Conservation (phyloP, 148 eudicot genomes). For the Vaccinium darrowii region DNA sequence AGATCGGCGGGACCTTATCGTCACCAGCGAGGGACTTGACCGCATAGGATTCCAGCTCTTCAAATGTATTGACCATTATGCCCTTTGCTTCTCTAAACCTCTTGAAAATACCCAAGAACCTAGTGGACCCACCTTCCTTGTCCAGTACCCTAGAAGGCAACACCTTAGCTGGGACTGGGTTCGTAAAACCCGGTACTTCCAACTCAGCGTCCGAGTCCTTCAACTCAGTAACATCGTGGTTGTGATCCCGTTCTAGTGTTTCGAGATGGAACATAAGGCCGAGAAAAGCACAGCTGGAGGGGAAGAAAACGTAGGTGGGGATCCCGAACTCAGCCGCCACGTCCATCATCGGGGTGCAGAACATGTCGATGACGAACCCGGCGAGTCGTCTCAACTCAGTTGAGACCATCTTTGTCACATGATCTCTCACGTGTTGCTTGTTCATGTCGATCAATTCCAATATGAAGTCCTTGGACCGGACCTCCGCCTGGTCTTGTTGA, state of each 20-base stretch:
- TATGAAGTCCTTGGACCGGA: neutral
- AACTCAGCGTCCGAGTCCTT: slow-evolving; percentile 2
- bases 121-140: neutral
- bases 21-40: neutral
- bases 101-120: slow-evolving; percentile 1
- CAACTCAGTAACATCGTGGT: slow-evolving; percentile 3
- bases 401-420: neutral
- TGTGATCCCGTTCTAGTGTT: neutral
- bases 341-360: slow-evolving; percentile 29
- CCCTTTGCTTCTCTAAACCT: slow-evolving; percentile 25
- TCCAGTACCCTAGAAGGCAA: slow-evolving; percentile 21
- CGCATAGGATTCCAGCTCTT: slow-evolving; percentile 25
- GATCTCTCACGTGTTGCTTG: slow-evolving; percentile 14
- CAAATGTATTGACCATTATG: slow-evolving; percentile 35
- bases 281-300: slow-evolving; percentile 14
- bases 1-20: slow-evolving; percentile 19
- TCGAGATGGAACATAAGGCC: slow-evolving; percentile 22
- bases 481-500: neutral
- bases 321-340: slow-evolving; percentile 25
- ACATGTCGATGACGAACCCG: slow-evolving; percentile 31
- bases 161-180: slow-evolving; percentile 16
- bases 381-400: neutral
- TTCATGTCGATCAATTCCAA: neutral
- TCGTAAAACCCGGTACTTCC: slow-evolving; percentile 4
- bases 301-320: slow-evolving; percentile 24